Conservation (phyloP, 2,329 filamentous ascomycete species). For the Ophiostoma ulmi region DNA sequence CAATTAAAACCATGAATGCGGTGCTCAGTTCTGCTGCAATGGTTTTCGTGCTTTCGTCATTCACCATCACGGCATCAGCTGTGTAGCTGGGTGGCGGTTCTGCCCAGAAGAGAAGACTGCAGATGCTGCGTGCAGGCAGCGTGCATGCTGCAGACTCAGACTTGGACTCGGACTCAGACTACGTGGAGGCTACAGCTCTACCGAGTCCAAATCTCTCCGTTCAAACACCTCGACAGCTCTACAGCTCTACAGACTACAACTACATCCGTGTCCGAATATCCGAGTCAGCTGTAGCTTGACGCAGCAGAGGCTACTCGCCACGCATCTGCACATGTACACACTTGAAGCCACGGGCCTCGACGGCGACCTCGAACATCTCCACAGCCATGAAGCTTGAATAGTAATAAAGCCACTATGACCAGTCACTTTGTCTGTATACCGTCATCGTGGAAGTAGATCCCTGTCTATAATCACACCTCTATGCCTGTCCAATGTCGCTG, state of each 20-base stretch:
- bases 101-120: background rate
- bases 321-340: background rate
- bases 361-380: too few species aligned
- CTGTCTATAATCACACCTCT: background rate
- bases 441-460: background rate
- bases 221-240: too few species aligned
- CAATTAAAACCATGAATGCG: background rate
- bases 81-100: constrained; percentile 1
- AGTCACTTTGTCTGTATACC: background rate
- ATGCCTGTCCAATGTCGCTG: background rate
- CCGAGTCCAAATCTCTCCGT: background rate
- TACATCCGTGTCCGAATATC: constrained; percentile 7
- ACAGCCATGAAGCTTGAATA: too few species aligned
- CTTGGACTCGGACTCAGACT: too few species aligned
- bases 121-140: background rate
- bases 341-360: background rate
- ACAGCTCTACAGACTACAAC: background rate
- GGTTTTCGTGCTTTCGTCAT: constrained; percentile 13
- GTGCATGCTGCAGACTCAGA: background rate
- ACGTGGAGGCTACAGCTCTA: background rate
- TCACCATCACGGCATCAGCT: constrained; percentile 2
- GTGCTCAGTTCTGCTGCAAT: constrained; percentile 7
- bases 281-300: background rate
- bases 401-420: background rate
- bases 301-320: background rate